Evolutionary conservation across 2,329 filamentous ascomycete species (phyloP), one percentile per base, ranked within the genome.

Genomic region (Monosporascus sp.): DNA sequence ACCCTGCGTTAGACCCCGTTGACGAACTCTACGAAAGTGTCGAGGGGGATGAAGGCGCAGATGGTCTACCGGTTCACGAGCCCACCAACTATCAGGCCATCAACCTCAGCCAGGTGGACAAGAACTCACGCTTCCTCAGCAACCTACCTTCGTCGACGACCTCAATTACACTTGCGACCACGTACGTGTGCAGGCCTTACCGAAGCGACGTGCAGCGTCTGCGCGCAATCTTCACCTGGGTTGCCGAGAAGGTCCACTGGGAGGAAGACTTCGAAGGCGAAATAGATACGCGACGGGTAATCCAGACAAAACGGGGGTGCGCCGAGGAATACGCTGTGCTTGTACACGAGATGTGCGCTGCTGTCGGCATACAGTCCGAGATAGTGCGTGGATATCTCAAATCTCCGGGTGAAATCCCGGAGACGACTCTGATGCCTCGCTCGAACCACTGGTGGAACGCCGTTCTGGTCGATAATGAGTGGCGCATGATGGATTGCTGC

Each of bases 381-480:
- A 79, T 96, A 20, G 84, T 99, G 16, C 84, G 86, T 55, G 94
- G 94, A 1, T 97, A 94, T 66, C 82, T 99, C 52, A 99, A 99
- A 69, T 79, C 82, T 1, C 94, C 94, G 0, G 93, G 93, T 1
- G 94, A 97, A 64, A 75, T 86, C 7, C 77, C 88, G 1, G 92
- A 97, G 63, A 77, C 91, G 44, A 89, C 88, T 57, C 87, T 87
- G 54, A 84, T 93, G 69, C 89, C 90, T n/a, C 84, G 87, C 31
- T 81, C 93, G 0, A 99, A 99, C 65, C 94, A 99, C 72, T 97
- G 89, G 85, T 99, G 94, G 94, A 99, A 99, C 63, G 86, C 91
- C 1, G 90, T 97, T 19, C 75, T 97, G 37, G 86, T 97, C 8
- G 94, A 99, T 69, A 87, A 89, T 22, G 91, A 97, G 72, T 99